Conservation (phyloP, 2,329 filamentous ascomycete species). For the Venturiaceae sp. region DNA sequence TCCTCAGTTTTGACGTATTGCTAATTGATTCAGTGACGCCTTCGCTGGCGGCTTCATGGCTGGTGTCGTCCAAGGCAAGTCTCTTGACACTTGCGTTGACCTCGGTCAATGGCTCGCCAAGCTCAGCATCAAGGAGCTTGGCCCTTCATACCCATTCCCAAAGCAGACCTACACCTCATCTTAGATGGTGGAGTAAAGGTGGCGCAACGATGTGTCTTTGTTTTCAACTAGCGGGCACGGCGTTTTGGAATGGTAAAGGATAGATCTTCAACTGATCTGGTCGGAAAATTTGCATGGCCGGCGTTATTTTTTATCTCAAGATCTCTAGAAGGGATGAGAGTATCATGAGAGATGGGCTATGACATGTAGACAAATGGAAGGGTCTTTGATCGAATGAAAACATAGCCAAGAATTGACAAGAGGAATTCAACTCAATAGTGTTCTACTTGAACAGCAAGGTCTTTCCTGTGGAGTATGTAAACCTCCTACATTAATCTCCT, state of each 20-base stretch:
- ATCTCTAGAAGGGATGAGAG: no score
- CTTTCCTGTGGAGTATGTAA: no score
- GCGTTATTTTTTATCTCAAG: no score
- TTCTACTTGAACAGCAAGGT: no score
- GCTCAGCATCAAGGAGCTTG: slow-evolving; percentile 88
- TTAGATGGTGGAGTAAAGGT: not conserved
- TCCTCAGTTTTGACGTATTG: not conserved
- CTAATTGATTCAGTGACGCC: slow-evolving; percentile 57
- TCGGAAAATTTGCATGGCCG: not conserved
- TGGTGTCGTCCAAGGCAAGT: slow-evolving; percentile 76
- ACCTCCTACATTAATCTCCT: no score
- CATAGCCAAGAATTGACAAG: no score
- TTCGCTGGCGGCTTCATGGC: slow-evolving; percentile 93
- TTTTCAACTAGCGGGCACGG: slow-evolving; percentile 1
- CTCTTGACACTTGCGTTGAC: slow-evolving; percentile 69
- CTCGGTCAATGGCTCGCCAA: slow-evolving; percentile 96
- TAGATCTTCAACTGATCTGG: slow-evolving; percentile 1
- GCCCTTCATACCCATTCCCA: slow-evolving; percentile 64
- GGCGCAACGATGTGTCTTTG: not conserved
- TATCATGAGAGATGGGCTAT: no score
- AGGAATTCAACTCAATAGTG: no score
- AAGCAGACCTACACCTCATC: slow-evolving; percentile 25
- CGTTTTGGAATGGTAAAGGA: not conserved
- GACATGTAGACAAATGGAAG: no score
- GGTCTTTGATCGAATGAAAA: no score